Base-by-base conservation (phyloP, 2,329 filamentous ascomycete genomes). In the Botryosphaeria dothidea region DNA sequence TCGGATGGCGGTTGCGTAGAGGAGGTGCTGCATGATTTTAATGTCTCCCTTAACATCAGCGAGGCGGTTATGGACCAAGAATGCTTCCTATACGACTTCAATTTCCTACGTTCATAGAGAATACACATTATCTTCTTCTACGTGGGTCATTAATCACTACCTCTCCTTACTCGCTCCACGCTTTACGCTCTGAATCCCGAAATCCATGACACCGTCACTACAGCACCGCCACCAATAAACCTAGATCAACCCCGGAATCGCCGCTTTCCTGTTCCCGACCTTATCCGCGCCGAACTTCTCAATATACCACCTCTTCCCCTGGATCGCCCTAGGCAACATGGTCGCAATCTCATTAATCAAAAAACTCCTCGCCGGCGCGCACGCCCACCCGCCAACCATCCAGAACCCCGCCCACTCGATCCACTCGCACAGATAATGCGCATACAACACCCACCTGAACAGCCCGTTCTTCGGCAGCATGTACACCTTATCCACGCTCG, bases 391-490 rank as follows among this genome's bases (percentile, higher is more conserved):
- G 1, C 89, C 85, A 70, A 91, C 85, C 76, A 97, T 85, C 82
- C 90, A 93, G 77, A 93, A 99, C 0, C 95, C 95, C 3, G 85
- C 77, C 95, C 95, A 99, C 83, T 99, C 95, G 62, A 97, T 76
- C 95, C 95, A 99, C 80, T 99, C 95, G 74, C 90, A 91, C n/a
- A 96, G 83, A 77, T 97, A 99, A 77, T 99, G 95, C 69, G 95
- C 93, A 77, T 90, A 97, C 66, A 98, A 84, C 74, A 97, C 86
- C 72, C 88, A 90, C 69, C 85, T 83, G 79, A 98, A 99, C 57
- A 97, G 79, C 0, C 93, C 93, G 58, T 90, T 90, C 73, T 92
- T 83, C 0, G 95, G 95, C 61, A 99, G 86, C 80, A 91, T 88
- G 76, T 98, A 98, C 67, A 96, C 86, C 80, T 95, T 96, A 51